phyloP scores from a whole-genome alignment of 768 basidiomycete species.

The Boletus speciosus region DNA sequence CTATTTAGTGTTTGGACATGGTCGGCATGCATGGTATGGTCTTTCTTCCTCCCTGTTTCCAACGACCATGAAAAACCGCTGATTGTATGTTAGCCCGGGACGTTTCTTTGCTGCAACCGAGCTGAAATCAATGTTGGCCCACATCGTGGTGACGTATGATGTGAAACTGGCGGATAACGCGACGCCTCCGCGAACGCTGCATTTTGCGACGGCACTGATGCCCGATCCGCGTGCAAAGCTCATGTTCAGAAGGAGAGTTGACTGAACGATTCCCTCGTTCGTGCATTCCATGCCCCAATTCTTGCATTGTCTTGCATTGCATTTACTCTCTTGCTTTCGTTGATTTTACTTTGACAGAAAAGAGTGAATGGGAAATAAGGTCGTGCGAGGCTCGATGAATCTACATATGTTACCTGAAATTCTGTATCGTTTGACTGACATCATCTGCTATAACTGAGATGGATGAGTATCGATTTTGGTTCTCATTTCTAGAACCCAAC shows the following conservation, averaged over 20 bases:
- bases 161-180: not conserved
- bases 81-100: slow-evolving; percentile 4
- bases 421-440: not conserved
- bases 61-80: not conserved
- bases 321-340: not conserved
- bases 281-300: not conserved
- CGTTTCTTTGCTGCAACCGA: slow-evolving; percentile 11
- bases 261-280: not conserved
- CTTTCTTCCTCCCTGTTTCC: too few relatives aligned
- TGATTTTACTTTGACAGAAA: not conserved
- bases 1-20: too few relatives aligned
- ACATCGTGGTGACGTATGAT: slow-evolving; percentile 11
- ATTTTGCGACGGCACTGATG: not conserved
- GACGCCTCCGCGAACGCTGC: not conserved
- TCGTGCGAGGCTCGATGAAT: not conserved
- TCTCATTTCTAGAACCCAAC: too few relatives aligned
- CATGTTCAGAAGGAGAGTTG: not conserved
- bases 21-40: too few relatives aligned
- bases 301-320: not conserved
- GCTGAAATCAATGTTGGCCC: slow-evolving; percentile 15
- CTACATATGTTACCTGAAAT: not conserved
- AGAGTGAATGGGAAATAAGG: too few relatives aligned
- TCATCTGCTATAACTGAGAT: not conserved
- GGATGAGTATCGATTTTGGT: too few relatives aligned
- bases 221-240: not conserved